A percentile compares a stretch with the other conserved stretches of the same genome.
Conservation (phyloP, 2,329 filamentous ascomycete genomes). For the Fusarium pseudograminearum region DNA sequence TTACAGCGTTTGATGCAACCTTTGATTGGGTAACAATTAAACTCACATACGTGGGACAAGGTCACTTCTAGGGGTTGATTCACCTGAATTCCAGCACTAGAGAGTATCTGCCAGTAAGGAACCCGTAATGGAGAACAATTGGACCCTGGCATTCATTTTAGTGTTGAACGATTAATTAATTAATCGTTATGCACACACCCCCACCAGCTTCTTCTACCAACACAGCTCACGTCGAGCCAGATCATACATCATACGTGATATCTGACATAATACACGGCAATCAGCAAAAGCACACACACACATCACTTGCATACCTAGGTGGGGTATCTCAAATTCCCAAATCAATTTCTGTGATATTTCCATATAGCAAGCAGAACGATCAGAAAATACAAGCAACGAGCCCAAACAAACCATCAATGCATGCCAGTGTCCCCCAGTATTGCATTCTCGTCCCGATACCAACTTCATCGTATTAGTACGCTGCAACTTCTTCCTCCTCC, state of each 20-base stretch:
- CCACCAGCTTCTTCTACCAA: background rate
- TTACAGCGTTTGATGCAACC: background rate
- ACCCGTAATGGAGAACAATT: background rate
- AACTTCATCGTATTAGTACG: constrained; percentile 28
- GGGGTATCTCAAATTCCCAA: background rate
- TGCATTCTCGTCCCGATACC: constrained; percentile 20
- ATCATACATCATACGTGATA: background rate
- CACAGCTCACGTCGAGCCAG: background rate
- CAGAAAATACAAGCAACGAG: constrained; percentile 1
- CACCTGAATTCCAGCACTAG: constrained; percentile 21
- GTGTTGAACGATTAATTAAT: background rate
- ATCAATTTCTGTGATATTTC: background rate
- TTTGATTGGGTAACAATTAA: constrained; percentile 26
- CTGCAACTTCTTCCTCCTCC: constrained; percentile 28
- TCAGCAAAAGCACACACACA: background rate
- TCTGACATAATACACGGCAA: background rate
- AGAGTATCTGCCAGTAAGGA: background rate
- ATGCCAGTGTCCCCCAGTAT: constrained; percentile 4
- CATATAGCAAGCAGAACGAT: constrained; percentile 11
- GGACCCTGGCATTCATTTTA: background rate
- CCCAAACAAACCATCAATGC: constrained; percentile 9
- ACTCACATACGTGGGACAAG: constrained; percentile 7
- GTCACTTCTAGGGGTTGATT: constrained; percentile 20
- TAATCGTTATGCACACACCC: background rate
- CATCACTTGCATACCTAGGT: background rate